Percentiles rank a stretch among this genome's conserved stretches.
These are phyloP conservation scores for Syzygium malaccense DNA, from an alignment of 441 rosid genomes.

Conservation along the genomic window DNA sequence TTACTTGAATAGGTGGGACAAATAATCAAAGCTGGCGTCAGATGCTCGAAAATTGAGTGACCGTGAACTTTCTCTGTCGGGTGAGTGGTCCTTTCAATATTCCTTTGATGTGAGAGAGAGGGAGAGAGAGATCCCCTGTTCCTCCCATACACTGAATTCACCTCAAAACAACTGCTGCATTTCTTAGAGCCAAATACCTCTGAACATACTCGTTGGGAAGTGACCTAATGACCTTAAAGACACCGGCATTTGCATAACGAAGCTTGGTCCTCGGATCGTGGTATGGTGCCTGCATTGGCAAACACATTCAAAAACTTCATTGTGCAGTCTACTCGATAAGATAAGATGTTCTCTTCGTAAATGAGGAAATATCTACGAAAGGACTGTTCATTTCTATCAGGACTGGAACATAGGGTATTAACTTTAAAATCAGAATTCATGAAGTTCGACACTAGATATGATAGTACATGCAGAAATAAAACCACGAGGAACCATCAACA, in stretches of 20 bases:
- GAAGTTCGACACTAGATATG: not conserved
- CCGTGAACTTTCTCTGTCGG: not conserved
- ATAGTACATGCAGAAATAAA: not conserved
- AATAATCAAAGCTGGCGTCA: not conserved
- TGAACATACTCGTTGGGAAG: slow-evolving; percentile 84
- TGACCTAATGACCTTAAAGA: slow-evolving; percentile 72
- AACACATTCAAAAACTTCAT: not conserved
- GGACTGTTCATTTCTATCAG: not conserved
- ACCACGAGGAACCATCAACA: not conserved
- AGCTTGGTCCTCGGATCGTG: slow-evolving; percentile 86
- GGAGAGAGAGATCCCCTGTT: not conserved
- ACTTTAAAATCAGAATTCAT: not conserved
- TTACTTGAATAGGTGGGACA: not conserved
- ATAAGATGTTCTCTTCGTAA: not conserved
- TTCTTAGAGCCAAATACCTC: slow-evolving; percentile 75
- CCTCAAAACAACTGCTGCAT: slow-evolving; percentile 83
- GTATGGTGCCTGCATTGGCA: slow-evolving; percentile 70
- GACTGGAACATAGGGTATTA: not conserved
- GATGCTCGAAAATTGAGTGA: not conserved
- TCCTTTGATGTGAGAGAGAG: not conserved
- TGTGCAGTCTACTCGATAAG: not conserved
- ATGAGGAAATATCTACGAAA: not conserved
- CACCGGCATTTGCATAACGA: slow-evolving; percentile 69
- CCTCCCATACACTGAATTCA: slow-evolving; percentile 11
- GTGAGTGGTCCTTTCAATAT: not conserved